Conservation (phyloP, 2,329 filamentous ascomycete genomes). For the Fusarium anguioides region DNA sequence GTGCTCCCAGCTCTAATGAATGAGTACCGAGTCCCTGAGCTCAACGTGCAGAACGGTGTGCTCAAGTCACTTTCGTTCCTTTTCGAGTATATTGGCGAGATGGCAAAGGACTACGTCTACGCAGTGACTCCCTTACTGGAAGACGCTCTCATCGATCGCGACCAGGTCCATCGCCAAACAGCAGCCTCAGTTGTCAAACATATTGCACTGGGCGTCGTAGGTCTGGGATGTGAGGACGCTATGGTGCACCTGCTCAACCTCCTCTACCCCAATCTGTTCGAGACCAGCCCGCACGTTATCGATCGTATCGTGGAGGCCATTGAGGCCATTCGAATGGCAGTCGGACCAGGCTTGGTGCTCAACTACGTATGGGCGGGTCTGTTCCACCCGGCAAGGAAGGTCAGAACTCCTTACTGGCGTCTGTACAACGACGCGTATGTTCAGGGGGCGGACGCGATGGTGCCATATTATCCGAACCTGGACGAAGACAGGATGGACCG, state of each 20-base stretch:
- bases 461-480: constrained; percentile 92
- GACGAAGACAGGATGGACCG: constrained; percentile 83
- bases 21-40: constrained; percentile 96
- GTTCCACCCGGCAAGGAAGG: constrained; percentile 96
- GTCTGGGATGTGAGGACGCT: constrained; percentile 95
- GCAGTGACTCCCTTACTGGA: constrained; percentile 95
- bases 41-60: constrained; percentile 98
- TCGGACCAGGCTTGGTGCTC: constrained; percentile 91
- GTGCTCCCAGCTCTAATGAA: constrained; percentile 99
- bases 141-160: constrained; percentile 95
- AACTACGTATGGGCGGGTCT: constrained; percentile 99
- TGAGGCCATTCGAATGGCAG: constrained; percentile 92
- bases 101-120: constrained; percentile 99
- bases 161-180: constrained; percentile 97
- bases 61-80: constrained; percentile 97
- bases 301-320: constrained; percentile 98
- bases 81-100: constrained; percentile 99
- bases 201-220: constrained; percentile 96
- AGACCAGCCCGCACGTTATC: constrained; percentile 98
- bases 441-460: constrained; percentile 90
- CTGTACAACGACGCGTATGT: constrained; percentile 98
- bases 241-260: constrained; percentile 98
- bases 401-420: constrained; percentile 94
- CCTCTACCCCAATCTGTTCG: constrained; percentile 95
- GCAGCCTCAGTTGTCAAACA: constrained; percentile 98